Evolutionary conservation across 306 rosid genomes (phyloP).

Genomic region (Quercus gilva): DNA sequence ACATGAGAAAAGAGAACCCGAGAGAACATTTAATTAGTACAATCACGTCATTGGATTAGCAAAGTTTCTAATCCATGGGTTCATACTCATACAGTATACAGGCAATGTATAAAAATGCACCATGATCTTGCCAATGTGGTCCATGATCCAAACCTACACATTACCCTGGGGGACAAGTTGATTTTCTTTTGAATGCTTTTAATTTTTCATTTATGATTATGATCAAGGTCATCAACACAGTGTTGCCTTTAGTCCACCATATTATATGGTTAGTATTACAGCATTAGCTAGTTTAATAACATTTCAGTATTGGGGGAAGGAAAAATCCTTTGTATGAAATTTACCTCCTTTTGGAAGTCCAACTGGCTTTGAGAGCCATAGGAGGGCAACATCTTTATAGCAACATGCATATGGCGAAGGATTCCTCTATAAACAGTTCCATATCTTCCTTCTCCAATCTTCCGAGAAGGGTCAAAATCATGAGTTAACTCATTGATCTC

Average conservation of each 20-base stretch:
- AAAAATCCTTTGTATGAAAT: constrained; percentile 10
- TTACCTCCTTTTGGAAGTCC: constrained; percentile 73
- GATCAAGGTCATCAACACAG: background rate
- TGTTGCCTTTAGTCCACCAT: background rate
- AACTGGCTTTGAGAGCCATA: constrained; percentile 68
- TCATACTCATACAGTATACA: background rate
- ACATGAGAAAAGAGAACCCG: background rate
- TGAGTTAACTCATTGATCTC: constrained; percentile 85
- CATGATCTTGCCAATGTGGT: background rate
- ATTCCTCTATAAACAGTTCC: constrained; percentile 85
- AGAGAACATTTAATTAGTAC: background rate
- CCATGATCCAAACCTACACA: background rate
- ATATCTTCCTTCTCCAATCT: constrained; percentile 81
- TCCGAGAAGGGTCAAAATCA: constrained; percentile 87
- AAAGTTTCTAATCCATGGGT: background rate
- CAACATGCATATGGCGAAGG: constrained; percentile 78
- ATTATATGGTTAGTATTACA: background rate
- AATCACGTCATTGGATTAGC: background rate
- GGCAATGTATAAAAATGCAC: background rate
- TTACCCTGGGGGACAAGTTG: background rate
- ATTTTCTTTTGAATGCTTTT: background rate
- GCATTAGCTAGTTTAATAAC: background rate
- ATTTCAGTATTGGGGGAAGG: background rate
- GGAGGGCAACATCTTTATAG: constrained; percentile 89
- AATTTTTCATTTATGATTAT: background rate